Base-by-base conservation (phyloP, 1,284 basidiomycete species). In the Termitomyces sp. region DNA sequence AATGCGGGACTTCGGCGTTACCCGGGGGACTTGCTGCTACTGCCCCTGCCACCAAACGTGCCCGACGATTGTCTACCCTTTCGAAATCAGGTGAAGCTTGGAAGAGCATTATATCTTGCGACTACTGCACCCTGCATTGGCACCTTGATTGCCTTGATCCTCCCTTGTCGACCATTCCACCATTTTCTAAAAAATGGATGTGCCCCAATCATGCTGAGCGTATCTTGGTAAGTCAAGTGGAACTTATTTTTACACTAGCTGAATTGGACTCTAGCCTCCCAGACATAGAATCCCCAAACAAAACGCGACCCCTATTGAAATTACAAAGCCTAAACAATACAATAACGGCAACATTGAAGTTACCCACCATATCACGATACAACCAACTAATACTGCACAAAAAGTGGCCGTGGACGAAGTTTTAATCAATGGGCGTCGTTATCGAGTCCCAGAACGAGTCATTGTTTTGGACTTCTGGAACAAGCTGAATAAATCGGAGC, bases 391-490 rank as follows among this genome's bases (percentile, higher is more conserved):
- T 24, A 64, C 59, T 50, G 57, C 70, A 12, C 73, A 70, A 40
- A 83, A 77, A 59, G 74, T 88, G 41, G 65, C 75, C 38, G 81
- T 86, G 4, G 88, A 91, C 60, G 88, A 91, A 61, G 83, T 90
- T 10, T 71, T 88, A 51, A 91, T 91, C 61, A 91, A 90, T 62
- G 90, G 90, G 41, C 83, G 92, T 57, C 82, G 89, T 50, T 98
- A 95, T 72, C 80, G 94, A 60, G 86, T 99, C n/a, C 96, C 96
- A 1, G 97, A 99, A 69, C 83, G 86, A 59, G 81, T 94, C 46
- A 90, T 99, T 60, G 81, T 91, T 51, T 80, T 98, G 48, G 96
- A 98, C 68, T 99, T 99, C 65, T 99, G 96, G 95, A 86, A 84
- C 56, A 94, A 90, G 70, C 73, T 92, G 56, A 79, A 81, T 61